Evolutionary conservation across 495 filamentous ascomycete genomes (phyloP).

Genomic region (Amniculicola lignicola): DNA sequence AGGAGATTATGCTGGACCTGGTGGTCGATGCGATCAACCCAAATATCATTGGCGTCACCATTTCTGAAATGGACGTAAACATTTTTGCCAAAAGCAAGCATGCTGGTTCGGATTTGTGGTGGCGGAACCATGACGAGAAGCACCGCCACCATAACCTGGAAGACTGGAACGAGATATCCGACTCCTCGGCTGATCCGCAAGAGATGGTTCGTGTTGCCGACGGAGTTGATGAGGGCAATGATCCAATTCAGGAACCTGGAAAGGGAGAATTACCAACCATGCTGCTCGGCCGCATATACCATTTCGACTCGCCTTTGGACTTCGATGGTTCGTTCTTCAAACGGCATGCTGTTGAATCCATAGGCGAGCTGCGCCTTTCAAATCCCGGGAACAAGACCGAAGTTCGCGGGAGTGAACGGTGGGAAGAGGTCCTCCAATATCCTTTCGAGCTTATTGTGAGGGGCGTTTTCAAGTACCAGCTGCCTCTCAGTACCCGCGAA

Average conservation of each 20-base stretch:
- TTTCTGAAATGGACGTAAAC: slow-evolving; percentile 81
- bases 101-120: slow-evolving; percentile 73
- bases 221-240: slow-evolving; percentile 65
- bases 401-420: slow-evolving; percentile 78
- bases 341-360: slow-evolving; percentile 59
- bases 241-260: slow-evolving; percentile 65
- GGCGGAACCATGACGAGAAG: slow-evolving; percentile 55
- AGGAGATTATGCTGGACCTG: slow-evolving; percentile 93
- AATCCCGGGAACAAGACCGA: slow-evolving; percentile 88
- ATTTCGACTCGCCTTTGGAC: slow-evolving; percentile 78
- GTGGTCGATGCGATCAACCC: slow-evolving; percentile 86
- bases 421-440: slow-evolving; percentile 86
- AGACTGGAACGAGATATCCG: slow-evolving; percentile 18
- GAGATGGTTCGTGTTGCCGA: not conserved
- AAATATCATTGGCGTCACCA: slow-evolving; percentile 79
- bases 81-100: slow-evolving; percentile 90
- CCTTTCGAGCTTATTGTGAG: slow-evolving; percentile 89
- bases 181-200: not conserved
- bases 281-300: slow-evolving; percentile 80
- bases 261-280: slow-evolving; percentile 68
- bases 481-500: slow-evolving; percentile 61
- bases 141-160: slow-evolving; percentile 39
- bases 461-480: slow-evolving; percentile 81
- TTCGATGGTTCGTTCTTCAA: slow-evolving; percentile 88
- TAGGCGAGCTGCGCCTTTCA: slow-evolving; percentile 74